These are phyloP conservation scores for Biscutella laevigata DNA, from an alignment of 441 rosid genomes.

Conservation along the genomic window DNA sequence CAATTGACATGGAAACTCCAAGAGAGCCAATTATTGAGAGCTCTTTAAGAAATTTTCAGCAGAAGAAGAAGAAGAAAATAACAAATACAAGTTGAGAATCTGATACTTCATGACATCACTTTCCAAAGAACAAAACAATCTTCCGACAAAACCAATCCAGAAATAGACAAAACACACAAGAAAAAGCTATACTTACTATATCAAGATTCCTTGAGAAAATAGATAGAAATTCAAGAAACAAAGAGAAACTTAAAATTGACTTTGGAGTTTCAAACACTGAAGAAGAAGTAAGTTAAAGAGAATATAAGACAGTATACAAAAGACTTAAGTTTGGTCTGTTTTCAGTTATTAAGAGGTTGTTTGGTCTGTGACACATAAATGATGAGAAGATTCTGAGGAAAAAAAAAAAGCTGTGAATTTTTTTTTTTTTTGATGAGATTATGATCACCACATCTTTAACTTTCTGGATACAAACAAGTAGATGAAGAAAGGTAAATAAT, in stretches of 20 bases:
- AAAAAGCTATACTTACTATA: slow-evolving; percentile 34
- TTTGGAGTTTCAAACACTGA: slow-evolving; percentile 24
- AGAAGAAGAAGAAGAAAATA: neutral
- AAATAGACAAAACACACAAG: slow-evolving; percentile 14
- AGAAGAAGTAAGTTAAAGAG: slow-evolving; percentile 17
- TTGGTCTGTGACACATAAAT: slow-evolving; percentile 20
- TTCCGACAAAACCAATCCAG: slow-evolving; percentile 17
- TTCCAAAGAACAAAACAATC: slow-evolving; percentile 22
- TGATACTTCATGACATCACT: slow-evolving; percentile 23
- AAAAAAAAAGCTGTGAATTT: neutral
- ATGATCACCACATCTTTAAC: slow-evolving; percentile 20
- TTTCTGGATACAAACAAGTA: slow-evolving; percentile 18
- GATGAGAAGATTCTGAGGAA: slow-evolving; percentile 22
- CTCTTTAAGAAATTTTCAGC: neutral
- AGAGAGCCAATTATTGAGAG: slow-evolving; percentile 20
- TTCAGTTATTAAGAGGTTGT: slow-evolving; percentile 21
- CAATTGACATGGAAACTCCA: slow-evolving; percentile 26
- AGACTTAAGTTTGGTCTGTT: slow-evolving; percentile 9
- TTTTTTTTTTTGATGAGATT: slow-evolving; percentile 19
- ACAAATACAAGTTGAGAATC: slow-evolving; percentile 13
- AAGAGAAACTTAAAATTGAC: neutral
- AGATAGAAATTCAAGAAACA: slow-evolving; percentile 10
- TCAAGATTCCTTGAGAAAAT: slow-evolving; percentile 30
- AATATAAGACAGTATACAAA: slow-evolving; percentile 16
- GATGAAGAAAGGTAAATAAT: slow-evolving; percentile 15